These are phyloP conservation scores for Verticillium klebahnii DNA, from an alignment of 2,329 filamentous ascomycete species.

Conservation along the genomic window DNA sequence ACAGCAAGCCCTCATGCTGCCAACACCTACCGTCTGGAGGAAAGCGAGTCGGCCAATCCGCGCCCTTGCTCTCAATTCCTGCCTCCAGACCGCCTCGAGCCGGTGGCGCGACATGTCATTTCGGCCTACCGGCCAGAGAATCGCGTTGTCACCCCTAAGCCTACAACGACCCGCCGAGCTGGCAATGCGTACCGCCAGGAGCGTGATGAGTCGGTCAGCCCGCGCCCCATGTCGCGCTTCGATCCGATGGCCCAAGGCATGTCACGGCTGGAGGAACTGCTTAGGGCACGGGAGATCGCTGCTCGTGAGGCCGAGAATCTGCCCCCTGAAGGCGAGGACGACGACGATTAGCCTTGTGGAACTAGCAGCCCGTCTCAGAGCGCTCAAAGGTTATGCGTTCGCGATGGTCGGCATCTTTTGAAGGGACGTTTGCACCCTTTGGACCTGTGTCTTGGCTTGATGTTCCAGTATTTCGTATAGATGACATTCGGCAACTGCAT, in stretches of 20 bases:
- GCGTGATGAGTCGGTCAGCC: background rate
- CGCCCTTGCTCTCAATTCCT: background rate
- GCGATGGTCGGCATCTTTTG: no score
- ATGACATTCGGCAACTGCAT: no score
- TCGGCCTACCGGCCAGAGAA: background rate
- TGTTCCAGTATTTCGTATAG: no score
- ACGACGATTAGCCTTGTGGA: background rate
- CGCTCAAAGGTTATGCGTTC: no score
- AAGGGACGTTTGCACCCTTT: no score
- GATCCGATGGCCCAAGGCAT: background rate
- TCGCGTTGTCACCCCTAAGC: background rate
- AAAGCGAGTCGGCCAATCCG: background rate
- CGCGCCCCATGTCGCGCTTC: background rate
- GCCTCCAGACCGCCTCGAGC: background rate
- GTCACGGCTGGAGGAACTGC: background rate
- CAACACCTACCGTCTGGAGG: background rate
- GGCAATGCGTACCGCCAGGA: background rate
- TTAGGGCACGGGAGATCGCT: background rate
- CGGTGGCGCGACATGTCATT: background rate
- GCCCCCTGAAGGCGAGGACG: background rate
- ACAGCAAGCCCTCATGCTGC: background rate
- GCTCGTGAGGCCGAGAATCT: background rate
- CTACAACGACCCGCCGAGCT: background rate
- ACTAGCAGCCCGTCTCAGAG: no score
- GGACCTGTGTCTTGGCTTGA: no score